Base-by-base conservation (phyloP, 2,329 filamentous ascomycete species). In the Monilinia aucupariae region DNA sequence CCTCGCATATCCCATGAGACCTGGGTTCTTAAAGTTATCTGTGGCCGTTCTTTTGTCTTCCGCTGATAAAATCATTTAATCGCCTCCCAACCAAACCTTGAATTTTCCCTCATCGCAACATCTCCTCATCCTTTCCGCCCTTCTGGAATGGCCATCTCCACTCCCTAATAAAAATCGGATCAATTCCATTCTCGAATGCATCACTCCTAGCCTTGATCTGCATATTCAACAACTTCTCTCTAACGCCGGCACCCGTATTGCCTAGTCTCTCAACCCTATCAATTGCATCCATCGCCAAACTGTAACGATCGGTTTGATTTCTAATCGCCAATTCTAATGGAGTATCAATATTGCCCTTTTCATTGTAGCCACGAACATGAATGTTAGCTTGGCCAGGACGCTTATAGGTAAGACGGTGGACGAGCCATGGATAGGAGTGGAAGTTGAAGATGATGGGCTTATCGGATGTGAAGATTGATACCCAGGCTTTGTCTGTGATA, bases 271-370 rank as follows among this genome's bases (percentile, higher is more conserved):
- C 75, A 9, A 91, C 82, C 66, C 83, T 81, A 70, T 92, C 88
- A 64, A 92, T 88, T 17, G 89, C 89, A 70, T 88, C 85, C 65
- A 92, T 90, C 12, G 89, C 89, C 45, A 92, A 76, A 68, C 85
- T 89, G 77, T 88, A 92, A 34, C 89, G 82, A 76, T 92, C 89
- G 0, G 88, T 89, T 70, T 87, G 81, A 76, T 92, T 92, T 64
- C 88, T 81, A 72, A 92, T 90, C 34, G 89, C 89, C 67, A 92
- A 78, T 76, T 91, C 89, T 25, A 92, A 83, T 1, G 89, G 89
- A 0, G 89, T 92, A 73, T 92, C 88, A 69, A 92, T 92, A 74
- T 92, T 92, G 53, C 89, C 89, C 81, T 92, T 92, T 78, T 92
- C 89, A 71, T 83, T 86, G 79, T 92, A 92, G 1, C 89, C 89